Base-by-base conservation (phyloP, 345 rosid genomes). In the Pseudoturritis turrita region DNA sequence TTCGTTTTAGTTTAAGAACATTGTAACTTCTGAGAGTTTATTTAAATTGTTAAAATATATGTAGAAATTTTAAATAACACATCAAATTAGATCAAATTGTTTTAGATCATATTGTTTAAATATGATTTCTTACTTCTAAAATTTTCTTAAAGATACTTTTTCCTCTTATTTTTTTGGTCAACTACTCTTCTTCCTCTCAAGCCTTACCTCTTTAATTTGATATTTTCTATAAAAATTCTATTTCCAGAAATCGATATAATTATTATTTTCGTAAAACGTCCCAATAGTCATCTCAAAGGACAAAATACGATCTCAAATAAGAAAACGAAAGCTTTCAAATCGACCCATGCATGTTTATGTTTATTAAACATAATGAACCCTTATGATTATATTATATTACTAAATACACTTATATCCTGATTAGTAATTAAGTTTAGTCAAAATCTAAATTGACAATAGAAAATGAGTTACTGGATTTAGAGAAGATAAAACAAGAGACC, bases 211-310 rank as follows among this genome's bases (percentile, higher is more conserved):
- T 46, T 73, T 46, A 29, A 37, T 28, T 52, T 4, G 28, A 56
- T 58, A 6, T 54, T 64, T 53, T 56, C 26, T 31, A 2, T 18
- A 47, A n/a, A n/a, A 23, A 36, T 45, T 64, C 6, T 56, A 8
- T 21, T 64, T 55, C 41, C 18, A 28, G 19, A 56, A 52, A 47
- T 40, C 31, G 7, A 23, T 43, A 45, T 44, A 58, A 55, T 36
- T 29, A 25, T 37, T 5, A 0, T 52, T 62, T 46, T 13, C 9
- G 4, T 21, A 36, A 35, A 65, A 57, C 54, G 72, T 29, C 78
- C 72, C 72, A 40, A 66, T 29, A 49, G 72, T 21, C 61, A 58
- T 37, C 29, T 28, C 55, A 74, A 74, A 59, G 73, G 78, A 21
- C 72, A 74, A 57, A 11, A 23, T 36, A 45, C 22, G 11, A 54